phyloP scores from a whole-genome alignment of 1,139 yeast species.

The Scheffersomyces stambukii region DNA sequence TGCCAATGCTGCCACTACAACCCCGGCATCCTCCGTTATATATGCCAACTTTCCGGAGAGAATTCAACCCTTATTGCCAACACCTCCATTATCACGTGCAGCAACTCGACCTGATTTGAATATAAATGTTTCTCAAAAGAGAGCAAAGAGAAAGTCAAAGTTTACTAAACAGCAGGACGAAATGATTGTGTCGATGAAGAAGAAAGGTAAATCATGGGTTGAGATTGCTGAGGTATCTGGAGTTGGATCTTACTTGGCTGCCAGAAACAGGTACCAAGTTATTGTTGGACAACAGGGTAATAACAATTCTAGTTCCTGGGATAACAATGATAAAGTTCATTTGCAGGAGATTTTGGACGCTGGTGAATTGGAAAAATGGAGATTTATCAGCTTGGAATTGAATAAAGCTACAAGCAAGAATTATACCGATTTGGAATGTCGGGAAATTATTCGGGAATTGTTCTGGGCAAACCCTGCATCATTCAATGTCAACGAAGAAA shows the following conservation, averaged over 20 bases:
- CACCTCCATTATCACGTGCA: constrained; percentile 33
- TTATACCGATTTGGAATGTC: constrained; percentile 52
- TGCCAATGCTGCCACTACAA: constrained; percentile 6
- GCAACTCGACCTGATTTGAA: constrained; percentile 29
- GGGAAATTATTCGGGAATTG: constrained; percentile 48
- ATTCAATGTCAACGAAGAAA: constrained; percentile 53
- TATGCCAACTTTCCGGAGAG: constrained; percentile 14
- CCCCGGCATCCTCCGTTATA: constrained; percentile 11
- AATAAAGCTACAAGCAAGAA: constrained; percentile 55
- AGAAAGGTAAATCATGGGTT: constrained; percentile 65
- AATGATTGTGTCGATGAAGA: constrained; percentile 56
- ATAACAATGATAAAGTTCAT: constrained; percentile 49
- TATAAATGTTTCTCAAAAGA: constrained; percentile 31
- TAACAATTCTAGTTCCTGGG: constrained; percentile 62
- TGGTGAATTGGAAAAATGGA: constrained; percentile 73
- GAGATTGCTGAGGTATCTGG: constrained; percentile 67
- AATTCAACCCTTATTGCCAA: constrained; percentile 25
- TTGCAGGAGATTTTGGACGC: constrained; percentile 56
- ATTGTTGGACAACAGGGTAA: constrained; percentile 83
- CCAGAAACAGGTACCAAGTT: constrained; percentile 75
- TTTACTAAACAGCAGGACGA: constrained; percentile 68
- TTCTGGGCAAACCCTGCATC: constrained; percentile 54
- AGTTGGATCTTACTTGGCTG: constrained; percentile 68
- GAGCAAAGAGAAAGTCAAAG: constrained; percentile 60
- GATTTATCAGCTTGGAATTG: constrained; percentile 57